Base-by-base conservation (phyloP, 2,329 filamentous ascomycete species). In the Lecanoromycetidae sp. region DNA sequence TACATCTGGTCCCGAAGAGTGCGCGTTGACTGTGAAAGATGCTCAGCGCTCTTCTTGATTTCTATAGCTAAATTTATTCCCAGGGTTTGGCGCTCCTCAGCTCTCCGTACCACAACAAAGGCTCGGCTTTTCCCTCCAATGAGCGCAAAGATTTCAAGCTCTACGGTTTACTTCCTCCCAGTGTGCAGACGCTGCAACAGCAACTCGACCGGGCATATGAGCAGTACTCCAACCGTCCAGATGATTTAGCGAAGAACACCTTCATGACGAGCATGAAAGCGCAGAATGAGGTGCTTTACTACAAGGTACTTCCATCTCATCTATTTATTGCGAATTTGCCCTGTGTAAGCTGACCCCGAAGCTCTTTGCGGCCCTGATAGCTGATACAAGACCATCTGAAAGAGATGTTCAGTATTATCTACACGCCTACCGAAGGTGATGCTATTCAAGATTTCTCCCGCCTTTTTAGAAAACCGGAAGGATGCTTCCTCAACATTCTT, bases 371-470 rank as follows among this genome's bases (percentile, higher is more conserved):
- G 25, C 23, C 13, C 19, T 3, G 40, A 8, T 50, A 86, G 75
- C 71, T 93, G 8, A 71, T 91, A 6, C 74, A 84, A 60, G 77
- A 84, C 4, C 81, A 94, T 57, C 66, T 94, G 17, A 80, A 84
- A 53, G 86, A 94, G 59, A 91, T 94, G 84, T 88, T 93, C 58
- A 79, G 81, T 33, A 70, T 94, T n/a, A 84, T 94, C 23, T 94
- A 94, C 59, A 94, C 87, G 0, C 87, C 87, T 0, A 94, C 87
- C 0, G 87, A 94, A 64, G 86, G 84, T 7, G 85, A 93, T 33
- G 87, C 87, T 0, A 94, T 94, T 42, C 77, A 85, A 55, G 84
- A 88, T 53, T 94, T 85, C 59, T 91, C 85, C 0, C 68, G 80
- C 0, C 62, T 91, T 0, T 94, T 94, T 58, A 70, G 87, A 9